Percentiles rank a stretch among this genome's conserved stretches.
Conservation (phyloP, 345 rosid species). For the Draba incana region DNA sequence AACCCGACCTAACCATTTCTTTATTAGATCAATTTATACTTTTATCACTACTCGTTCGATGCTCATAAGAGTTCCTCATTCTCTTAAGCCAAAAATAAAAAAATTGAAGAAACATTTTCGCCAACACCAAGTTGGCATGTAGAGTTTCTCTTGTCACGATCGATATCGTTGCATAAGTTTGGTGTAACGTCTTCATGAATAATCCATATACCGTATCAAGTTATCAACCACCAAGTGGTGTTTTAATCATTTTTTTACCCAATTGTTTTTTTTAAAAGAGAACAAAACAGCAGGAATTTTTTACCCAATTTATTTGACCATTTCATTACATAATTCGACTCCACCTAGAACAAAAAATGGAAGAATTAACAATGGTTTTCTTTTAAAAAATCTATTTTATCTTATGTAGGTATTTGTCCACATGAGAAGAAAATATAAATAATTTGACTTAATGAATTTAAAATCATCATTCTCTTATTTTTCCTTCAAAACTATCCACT, state of each 20-base stretch:
- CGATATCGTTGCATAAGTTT: slow-evolving; percentile 5
- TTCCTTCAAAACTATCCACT: neutral
- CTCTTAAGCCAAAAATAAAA: too few relatives aligned
- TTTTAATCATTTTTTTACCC: neutral
- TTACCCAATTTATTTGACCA: neutral
- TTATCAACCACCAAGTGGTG: slow-evolving; percentile 4
- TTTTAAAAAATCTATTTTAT: too few relatives aligned
- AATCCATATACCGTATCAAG: slow-evolving; percentile 6
- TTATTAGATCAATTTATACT: too few relatives aligned
- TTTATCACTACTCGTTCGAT: too few relatives aligned
- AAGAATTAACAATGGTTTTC: neutral
- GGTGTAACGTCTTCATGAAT: neutral
- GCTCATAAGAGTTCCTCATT: too few relatives aligned
- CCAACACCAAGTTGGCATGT: neutral
- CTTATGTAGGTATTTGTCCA: too few relatives aligned
- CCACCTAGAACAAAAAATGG: neutral
- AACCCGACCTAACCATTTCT: too few relatives aligned
- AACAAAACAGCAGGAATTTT: neutral
- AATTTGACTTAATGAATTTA: too few relatives aligned
- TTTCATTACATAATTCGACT: neutral
- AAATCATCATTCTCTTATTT: neutral
- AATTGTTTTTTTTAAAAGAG: too few relatives aligned
- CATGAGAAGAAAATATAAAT: too few relatives aligned
- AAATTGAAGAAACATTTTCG: too few relatives aligned
- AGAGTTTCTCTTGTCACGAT: slow-evolving; percentile 4